Conservation (phyloP, 768 basidiomycete species). For the Auricularia cornea region DNA sequence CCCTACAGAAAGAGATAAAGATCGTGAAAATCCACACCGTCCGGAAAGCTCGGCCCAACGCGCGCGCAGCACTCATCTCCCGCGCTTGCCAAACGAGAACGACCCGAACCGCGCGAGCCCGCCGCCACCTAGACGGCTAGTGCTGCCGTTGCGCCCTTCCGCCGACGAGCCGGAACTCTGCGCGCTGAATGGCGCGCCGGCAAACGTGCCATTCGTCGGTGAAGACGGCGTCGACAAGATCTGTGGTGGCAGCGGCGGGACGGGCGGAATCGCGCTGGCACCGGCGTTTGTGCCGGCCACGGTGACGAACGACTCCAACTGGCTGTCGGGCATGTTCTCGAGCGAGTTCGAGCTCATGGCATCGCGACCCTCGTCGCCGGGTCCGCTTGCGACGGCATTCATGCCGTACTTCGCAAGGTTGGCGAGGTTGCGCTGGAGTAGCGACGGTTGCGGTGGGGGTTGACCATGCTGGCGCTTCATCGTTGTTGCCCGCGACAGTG, state of each 20-base stretch:
- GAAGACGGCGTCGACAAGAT: background rate
- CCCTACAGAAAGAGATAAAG: background rate
- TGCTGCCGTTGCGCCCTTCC: background rate
- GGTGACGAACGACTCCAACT: background rate
- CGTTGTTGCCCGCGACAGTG: background rate
- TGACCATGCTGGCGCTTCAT: background rate
- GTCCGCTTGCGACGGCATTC: constrained; percentile 71
- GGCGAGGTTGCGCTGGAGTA: constrained; percentile 71
- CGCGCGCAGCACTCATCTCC: background rate
- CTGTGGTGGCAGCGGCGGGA: background rate
- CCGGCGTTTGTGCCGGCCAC: background rate
- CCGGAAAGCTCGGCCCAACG: background rate
- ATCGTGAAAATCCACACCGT: background rate
- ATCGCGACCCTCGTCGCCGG: constrained; percentile 37
- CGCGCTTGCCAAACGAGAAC: background rate
- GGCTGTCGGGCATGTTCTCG: background rate
- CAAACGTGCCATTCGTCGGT: background rate
- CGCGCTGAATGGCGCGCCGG: background rate
- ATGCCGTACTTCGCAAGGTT: constrained; percentile 78
- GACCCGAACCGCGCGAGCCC: background rate
- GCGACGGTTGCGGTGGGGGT: constrained; percentile 24
- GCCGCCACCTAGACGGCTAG: background rate
- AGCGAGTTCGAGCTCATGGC: constrained; percentile 1
- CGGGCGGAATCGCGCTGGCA: background rate
- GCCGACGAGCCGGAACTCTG: background rate